phyloP scores from a whole-genome alignment of 129 eudicot species.

The Mikania micrantha region DNA sequence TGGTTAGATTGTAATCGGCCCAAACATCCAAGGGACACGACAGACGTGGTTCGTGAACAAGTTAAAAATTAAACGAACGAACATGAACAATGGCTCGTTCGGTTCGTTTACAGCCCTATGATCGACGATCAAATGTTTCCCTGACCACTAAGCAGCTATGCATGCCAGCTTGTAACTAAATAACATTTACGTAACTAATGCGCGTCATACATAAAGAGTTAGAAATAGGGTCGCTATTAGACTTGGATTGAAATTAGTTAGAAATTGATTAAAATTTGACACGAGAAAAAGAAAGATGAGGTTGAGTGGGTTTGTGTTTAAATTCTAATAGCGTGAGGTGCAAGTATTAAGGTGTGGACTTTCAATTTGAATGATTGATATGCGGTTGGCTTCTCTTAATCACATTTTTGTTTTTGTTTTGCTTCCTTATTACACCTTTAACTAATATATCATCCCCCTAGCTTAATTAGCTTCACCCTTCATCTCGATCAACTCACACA shows the following conservation, averaged over 20 bases:
- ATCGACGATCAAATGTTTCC: too few species aligned
- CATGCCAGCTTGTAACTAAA: too few species aligned
- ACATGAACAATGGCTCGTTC: too few species aligned
- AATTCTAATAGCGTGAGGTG: constrained; percentile 28
- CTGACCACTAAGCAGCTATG: too few species aligned
- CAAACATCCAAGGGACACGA: too few species aligned
- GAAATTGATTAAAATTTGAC: constrained; percentile 22
- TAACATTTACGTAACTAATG: background rate
- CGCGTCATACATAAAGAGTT: background rate
- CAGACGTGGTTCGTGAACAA: too few species aligned
- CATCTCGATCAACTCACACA: constrained; percentile 7
- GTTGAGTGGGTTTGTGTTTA: constrained; percentile 22
- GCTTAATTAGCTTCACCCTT: too few species aligned
- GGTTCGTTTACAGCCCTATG: too few species aligned
- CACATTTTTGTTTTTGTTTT: constrained; percentile 24
- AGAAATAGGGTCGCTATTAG: constrained; percentile 27
- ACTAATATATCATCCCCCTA: too few species aligned
- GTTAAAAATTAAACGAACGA: too few species aligned
- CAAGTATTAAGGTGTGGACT: constrained; percentile 25
- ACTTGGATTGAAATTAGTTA: constrained; percentile 22
- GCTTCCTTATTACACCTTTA: constrained; percentile 62
- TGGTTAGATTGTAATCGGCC: too few species aligned
- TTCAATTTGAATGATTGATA: constrained; percentile 27
- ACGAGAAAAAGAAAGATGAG: constrained; percentile 21
- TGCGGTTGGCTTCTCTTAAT: constrained; percentile 36